Evolutionary conservation across 345 rosid genomes (phyloP).

Genomic region (Kernera saxatilis): DNA sequence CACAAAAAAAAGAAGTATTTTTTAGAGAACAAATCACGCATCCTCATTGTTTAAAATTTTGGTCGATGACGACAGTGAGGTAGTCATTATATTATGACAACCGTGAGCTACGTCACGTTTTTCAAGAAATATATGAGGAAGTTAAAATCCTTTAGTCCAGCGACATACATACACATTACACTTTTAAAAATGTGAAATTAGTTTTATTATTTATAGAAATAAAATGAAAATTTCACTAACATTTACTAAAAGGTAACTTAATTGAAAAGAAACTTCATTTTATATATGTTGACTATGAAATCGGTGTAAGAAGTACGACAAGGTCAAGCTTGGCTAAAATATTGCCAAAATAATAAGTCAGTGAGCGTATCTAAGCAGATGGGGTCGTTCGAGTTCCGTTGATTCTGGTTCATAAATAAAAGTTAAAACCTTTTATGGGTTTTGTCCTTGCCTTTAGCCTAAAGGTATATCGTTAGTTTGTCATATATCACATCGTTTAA

Average conservation of each 20-base stretch:
- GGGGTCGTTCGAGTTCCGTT: too few relatives aligned
- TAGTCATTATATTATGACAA: background rate
- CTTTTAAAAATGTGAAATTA: background rate
- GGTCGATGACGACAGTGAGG: background rate
- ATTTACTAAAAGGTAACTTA: background rate
- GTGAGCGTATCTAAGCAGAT: background rate
- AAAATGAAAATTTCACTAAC: background rate
- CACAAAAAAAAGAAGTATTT: background rate
- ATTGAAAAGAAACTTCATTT: background rate
- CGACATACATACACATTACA: background rate
- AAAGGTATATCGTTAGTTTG: too few relatives aligned
- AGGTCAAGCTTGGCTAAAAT: background rate
- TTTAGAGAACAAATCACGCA: slow-evolving; percentile 9
- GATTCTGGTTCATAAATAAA: too few relatives aligned
- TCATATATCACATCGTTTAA: background rate
- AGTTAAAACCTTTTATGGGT: background rate
- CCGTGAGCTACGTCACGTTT: background rate
- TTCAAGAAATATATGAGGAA: background rate
- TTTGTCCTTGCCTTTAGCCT: background rate
- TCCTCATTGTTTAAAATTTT: background rate
- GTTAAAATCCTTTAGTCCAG: background rate
- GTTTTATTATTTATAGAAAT: background rate
- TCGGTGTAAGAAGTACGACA: background rate
- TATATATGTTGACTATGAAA: background rate
- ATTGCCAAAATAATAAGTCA: slow-evolving; percentile 1